Base-by-base conservation (phyloP, 208 protist genomes). In the Naegleria fowleri region DNA sequence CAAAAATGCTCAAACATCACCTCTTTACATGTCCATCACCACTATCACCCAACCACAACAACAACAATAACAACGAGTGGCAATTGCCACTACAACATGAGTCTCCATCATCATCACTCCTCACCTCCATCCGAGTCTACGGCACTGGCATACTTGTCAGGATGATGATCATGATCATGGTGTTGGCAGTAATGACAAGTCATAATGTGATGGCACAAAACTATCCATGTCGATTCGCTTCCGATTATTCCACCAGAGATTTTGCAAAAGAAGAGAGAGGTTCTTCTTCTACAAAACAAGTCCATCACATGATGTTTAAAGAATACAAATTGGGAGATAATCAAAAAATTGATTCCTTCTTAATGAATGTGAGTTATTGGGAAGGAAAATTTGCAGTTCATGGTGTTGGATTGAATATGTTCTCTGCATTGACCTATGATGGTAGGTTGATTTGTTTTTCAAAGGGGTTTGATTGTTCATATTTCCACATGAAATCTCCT, bases 311-410 rank as follows among this genome's bases (percentile, higher is more conserved):
- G 22, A 75, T 75, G 58, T 29, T 5, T 9, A 79, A 25, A 11
- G 43, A 79, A 36, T 79, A 36, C 67, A 79, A 36, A 79, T 79
- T 79, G 67, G 67, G 19, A 79, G 19, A 36, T 16, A 25, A 79
- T 79, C 19, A 36, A 79, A 25, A 36, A 25, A 79, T 79, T 48
- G 43, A 48, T 48, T 15, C 15, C 9, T 86, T 86, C 41, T 86
- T 48, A 9, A 86, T 38, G 16, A 86, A 51, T 86, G 40, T 86
- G 16, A 86, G 67, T 79, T 33, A 36, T 36, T 79, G 85, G 85
- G 85, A 88, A 58, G 85, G 85, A 36, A 88, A 88, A 58, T 88
- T 88, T 38, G 22, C 22, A 19, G 13, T 58, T 9, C 41, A 88
- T 38, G 85, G 43, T 15, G n/a, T 88, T 36, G 85, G 41, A 38